Conservation (phyloP, 164 flowering plant species). For the Hamamelis virginiana region DNA sequence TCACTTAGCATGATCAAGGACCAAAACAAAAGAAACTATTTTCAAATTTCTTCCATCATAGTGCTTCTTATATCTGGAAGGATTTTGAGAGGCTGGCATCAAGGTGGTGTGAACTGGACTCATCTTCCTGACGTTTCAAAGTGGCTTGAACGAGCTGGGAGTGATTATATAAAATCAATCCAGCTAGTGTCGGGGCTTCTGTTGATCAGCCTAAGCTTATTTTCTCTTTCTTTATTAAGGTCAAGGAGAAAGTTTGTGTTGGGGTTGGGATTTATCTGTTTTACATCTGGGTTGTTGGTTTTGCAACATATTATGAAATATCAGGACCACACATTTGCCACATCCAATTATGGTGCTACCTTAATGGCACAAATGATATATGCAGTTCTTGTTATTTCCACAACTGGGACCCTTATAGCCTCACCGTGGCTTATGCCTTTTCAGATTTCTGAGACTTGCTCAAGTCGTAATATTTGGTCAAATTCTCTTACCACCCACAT, state of each 20-base stretch:
- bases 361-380: constrained; percentile 50
- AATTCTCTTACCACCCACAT: constrained; percentile 21
- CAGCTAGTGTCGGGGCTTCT: constrained; percentile 49
- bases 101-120: constrained; percentile 98
- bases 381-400: constrained; percentile 35
- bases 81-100: constrained; percentile 94
- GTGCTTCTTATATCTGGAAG: constrained; percentile 71
- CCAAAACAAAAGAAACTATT: constrained; percentile 14
- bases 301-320: constrained; percentile 39
- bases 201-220: constrained; percentile 39
- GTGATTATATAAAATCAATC: constrained; percentile 32
- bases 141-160: constrained; percentile 69
- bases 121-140: constrained; percentile 91
- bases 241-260: constrained; percentile 27
- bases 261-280: constrained; percentile 36
- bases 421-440: constrained; percentile 73
- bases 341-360: constrained; percentile 40
- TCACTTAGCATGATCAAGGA: constrained; percentile 17
- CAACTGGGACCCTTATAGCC: constrained; percentile 33
- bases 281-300: constrained; percentile 48
- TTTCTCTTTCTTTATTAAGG: constrained; percentile 29
- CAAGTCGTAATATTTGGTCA: constrained; percentile 12
- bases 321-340: constrained; percentile 28
- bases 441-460: constrained; percentile 6
- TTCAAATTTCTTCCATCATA: constrained; percentile 32